Evolutionary conservation across 1,139 yeast genomes (phyloP).

Genomic region (Kurtzmaniella natalensis): DNA sequence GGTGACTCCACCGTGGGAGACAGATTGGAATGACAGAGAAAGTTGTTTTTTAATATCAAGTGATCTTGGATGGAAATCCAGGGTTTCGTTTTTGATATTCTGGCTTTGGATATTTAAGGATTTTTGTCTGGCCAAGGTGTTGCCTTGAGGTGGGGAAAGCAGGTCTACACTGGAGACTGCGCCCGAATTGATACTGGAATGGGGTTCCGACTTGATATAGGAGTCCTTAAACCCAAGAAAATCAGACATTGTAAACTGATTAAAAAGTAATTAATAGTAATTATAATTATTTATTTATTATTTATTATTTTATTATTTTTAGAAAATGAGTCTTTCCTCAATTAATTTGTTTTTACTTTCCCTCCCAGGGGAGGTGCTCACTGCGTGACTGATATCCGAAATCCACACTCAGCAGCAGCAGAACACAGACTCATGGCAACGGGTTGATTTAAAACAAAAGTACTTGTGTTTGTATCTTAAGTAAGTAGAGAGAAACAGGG

Average conservation of each 20-base stretch:
- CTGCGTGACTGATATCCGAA: no score
- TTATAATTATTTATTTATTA: no score
- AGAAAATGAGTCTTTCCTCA: no score
- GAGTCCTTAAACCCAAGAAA: constrained; percentile 22
- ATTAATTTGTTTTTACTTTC: no score
- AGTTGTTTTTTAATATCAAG: constrained; percentile 39
- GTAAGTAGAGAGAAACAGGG: no score
- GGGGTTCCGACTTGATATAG: constrained; percentile 14
- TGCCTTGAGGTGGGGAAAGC: constrained; percentile 14
- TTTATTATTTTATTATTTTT: no score
- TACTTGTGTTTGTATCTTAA: no score
- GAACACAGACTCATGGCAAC: no score
- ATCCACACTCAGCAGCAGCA: not conserved
- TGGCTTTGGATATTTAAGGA: constrained; percentile 24
- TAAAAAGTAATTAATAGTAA: no score
- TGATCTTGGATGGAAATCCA: constrained; percentile 29
- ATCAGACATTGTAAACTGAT: constrained; percentile 17
- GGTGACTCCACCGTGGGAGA: constrained; percentile 26
- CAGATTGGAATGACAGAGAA: constrained; percentile 33
- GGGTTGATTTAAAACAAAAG: no score
- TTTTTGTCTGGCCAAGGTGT: constrained; percentile 13
- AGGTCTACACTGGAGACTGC: constrained; percentile 17
- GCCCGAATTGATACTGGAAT: constrained; percentile 15
- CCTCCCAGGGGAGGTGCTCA: no score
- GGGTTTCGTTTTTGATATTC: constrained; percentile 25